Evolutionary conservation across 169 alveolate genomes (phyloP).

Genomic region (Eimeria tenella): DNA sequence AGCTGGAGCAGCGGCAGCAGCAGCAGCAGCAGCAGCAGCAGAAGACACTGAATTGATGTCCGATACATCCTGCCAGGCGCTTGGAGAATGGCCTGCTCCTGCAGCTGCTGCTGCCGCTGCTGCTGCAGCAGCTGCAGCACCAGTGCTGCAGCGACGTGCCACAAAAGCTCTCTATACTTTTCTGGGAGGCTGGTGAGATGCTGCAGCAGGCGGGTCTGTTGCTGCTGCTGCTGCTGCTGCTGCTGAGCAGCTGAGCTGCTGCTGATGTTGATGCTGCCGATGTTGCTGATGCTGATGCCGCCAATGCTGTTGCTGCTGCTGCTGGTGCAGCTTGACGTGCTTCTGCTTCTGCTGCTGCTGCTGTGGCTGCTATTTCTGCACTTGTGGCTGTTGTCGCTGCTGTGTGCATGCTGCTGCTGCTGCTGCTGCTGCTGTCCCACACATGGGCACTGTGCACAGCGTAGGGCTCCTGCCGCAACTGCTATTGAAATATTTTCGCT

Average conservation of each 20-base stretch:
- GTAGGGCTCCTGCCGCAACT: too few relatives aligned
- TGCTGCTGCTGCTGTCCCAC: too few relatives aligned
- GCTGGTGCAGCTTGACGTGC: background rate
- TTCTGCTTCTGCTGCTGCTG: constrained; percentile 8
- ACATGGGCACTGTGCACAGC: too few relatives aligned
- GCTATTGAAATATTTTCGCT: too few relatives aligned
- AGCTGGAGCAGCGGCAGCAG: background rate
- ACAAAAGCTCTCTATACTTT: background rate
- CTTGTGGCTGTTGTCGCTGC: too few relatives aligned
- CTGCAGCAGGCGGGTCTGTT: too few relatives aligned
- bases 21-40: background rate
- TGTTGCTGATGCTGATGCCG: background rate
- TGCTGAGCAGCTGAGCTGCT: constrained; percentile 33
- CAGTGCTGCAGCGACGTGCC: background rate
- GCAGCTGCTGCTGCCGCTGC: background rate
- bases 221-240: constrained; percentile 17
- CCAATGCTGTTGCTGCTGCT: background rate
- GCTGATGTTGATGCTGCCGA: background rate
- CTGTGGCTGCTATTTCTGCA: background rate
- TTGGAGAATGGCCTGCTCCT: too few relatives aligned
- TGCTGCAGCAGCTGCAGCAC: constrained; percentile 6
- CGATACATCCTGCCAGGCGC: background rate
- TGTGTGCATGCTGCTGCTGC: too few relatives aligned
- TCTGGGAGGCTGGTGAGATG: background rate
- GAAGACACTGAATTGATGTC: background rate